Evolutionary conservation across 768 basidiomycete genomes (phyloP).

Genomic region (Auriculariales sp.): DNA sequence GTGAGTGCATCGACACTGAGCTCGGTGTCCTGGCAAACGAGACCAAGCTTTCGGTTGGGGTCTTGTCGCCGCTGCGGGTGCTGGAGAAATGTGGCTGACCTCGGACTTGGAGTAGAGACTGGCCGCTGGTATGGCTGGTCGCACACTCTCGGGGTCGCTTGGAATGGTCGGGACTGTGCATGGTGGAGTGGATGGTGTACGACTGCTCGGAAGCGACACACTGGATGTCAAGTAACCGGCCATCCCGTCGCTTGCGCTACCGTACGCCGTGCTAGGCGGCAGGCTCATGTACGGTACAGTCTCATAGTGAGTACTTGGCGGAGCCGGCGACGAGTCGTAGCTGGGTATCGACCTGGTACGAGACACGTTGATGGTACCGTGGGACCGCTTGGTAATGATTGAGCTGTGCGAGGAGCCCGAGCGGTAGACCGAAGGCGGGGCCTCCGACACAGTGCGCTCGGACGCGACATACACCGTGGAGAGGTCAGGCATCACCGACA

Average conservation of each 20-base stretch:
- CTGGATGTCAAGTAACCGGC: background rate
- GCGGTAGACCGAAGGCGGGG: background rate
- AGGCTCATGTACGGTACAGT: background rate
- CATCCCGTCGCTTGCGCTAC: slow-evolving; percentile 1
- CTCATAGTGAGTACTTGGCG: background rate
- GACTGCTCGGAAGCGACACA: background rate
- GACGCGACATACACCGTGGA: background rate
- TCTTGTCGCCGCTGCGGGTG: background rate
- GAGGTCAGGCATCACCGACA: background rate
- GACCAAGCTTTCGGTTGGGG: too few species aligned
- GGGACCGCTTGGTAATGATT: background rate
- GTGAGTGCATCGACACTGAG: background rate
- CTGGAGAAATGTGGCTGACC: background rate
- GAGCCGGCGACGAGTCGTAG: background rate
- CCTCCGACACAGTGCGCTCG: background rate
- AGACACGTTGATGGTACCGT: background rate
- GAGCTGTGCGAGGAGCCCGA: background rate
- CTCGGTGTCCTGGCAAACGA: background rate
- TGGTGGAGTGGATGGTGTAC: too few species aligned
- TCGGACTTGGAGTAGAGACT: slow-evolving; percentile 3
- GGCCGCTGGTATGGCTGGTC: background rate
- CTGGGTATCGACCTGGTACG: background rate
- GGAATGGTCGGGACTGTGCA: slow-evolving; percentile 18
- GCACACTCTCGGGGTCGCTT: slow-evolving; percentile 25
- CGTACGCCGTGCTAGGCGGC: background rate